Conservation (phyloP, 2,329 filamentous ascomycete species). For the Fusarium tupiense region DNA sequence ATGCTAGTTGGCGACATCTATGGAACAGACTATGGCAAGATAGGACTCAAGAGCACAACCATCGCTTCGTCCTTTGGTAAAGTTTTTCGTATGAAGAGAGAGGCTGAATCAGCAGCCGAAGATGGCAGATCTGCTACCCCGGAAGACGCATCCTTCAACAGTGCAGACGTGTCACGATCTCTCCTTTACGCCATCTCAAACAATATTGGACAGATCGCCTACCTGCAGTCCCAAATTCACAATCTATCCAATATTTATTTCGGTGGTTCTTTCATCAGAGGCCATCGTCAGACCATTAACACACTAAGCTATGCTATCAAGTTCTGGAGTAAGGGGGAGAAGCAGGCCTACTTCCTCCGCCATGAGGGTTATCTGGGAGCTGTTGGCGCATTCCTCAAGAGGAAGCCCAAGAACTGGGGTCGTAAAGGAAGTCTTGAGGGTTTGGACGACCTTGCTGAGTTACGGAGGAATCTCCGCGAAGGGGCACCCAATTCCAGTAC, state of each 20-base stretch:
- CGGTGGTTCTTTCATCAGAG: slow-evolving; percentile 94
- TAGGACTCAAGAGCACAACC: slow-evolving; percentile 92
- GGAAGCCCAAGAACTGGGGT: slow-evolving; percentile 92
- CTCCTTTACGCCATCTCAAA: slow-evolving; percentile 96
- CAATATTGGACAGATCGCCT: slow-evolving; percentile 98
- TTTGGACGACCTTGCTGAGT: slow-evolving; percentile 47
- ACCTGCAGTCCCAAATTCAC: slow-evolving; percentile 96
- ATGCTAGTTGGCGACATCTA: slow-evolving; percentile 99
- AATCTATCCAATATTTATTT: slow-evolving; percentile 94
- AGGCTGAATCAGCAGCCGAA: slow-evolving; percentile 82
- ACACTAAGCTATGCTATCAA: slow-evolving; percentile 96
- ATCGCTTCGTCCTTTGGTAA: slow-evolving; percentile 98
- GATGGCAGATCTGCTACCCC: slow-evolving; percentile 70
- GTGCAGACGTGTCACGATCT: slow-evolving; percentile 88
- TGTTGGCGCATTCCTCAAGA: slow-evolving; percentile 92
- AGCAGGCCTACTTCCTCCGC: slow-evolving; percentile 94
- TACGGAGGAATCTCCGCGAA: slow-evolving; percentile 40
- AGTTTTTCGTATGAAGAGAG: slow-evolving; percentile 90
- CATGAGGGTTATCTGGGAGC: slow-evolving; percentile 96
- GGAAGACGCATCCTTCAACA: slow-evolving; percentile 65
- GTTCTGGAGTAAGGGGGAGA: slow-evolving; percentile 94
- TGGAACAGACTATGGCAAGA: slow-evolving; percentile 94
- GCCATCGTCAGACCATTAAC: slow-evolving; percentile 97
- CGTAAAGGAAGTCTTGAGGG: slow-evolving; percentile 79
- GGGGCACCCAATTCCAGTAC: slow-evolving; percentile 17